These are phyloP conservation scores for Thuidium tamariscinum DNA, from an alignment of 225 moss, liverwort and hornwort genomes.

Conservation along the genomic window DNA sequence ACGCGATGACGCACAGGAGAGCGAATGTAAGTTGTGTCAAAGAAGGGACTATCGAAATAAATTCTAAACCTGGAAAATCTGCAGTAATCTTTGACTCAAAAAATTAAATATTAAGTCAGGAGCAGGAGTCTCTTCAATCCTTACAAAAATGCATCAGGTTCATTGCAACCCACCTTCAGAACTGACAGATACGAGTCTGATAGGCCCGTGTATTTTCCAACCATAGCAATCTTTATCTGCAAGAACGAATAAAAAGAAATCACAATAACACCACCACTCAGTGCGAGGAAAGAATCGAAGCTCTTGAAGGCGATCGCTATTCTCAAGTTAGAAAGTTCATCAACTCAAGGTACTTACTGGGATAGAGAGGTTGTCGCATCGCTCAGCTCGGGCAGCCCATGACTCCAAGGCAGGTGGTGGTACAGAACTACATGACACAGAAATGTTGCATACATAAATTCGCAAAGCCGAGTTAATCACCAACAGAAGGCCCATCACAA, in stretches of 20 bases:
- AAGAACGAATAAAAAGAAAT: not conserved
- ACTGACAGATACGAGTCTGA: constrained; percentile 90
- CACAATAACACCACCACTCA: not conserved
- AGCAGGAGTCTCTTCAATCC: not conserved
- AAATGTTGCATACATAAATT: not conserved
- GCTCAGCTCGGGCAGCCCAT: constrained; percentile 33
- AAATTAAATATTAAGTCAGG: not conserved
- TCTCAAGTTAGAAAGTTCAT: not conserved
- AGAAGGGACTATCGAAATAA: not conserved
- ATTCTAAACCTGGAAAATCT: not conserved
- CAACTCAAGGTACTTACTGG: constrained; percentile 3
- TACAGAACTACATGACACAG: constrained; percentile 21
- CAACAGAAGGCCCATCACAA: not conserved
- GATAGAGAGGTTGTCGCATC: constrained; percentile 35
- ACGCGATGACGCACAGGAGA: not conserved
- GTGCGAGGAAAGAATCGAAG: not conserved
- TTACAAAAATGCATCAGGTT: not conserved
- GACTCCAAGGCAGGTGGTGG: constrained; percentile 36
- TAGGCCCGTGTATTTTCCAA: constrained; percentile 91
- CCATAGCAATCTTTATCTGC: constrained; percentile 93
- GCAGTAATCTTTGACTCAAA: not conserved
- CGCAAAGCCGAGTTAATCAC: not conserved
- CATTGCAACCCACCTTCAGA: constrained; percentile 42
- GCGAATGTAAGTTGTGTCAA: not conserved
- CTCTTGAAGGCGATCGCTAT: not conserved